Evolutionary conservation across 2,329 filamentous ascomycete genomes (phyloP).

Genomic region (Diatrype stigma): DNA sequence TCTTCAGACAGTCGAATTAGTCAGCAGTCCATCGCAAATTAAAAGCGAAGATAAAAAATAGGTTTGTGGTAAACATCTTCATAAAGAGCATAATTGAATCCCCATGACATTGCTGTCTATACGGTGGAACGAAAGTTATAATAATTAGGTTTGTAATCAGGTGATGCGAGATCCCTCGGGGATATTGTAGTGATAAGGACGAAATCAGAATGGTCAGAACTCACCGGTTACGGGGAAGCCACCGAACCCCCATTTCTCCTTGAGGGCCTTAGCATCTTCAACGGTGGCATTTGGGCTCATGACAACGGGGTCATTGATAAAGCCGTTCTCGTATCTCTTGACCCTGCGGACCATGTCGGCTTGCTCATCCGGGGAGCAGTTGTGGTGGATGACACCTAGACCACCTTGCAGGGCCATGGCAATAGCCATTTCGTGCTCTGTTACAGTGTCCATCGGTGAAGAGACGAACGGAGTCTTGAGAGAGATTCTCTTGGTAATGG

Average conservation of each 20-base stretch:
- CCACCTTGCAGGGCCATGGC: conserved; percentile 89
- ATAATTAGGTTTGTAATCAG: conserved; percentile 77
- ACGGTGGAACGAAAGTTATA: conserved; percentile 99
- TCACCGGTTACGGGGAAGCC: conserved; percentile 98
- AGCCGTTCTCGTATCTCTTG: conserved; percentile 98
- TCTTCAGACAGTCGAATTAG: conserved; percentile 56
- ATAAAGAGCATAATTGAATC: conserved; percentile 57
- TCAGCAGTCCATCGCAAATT: conserved; percentile 10
- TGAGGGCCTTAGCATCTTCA: conserved; percentile 83
- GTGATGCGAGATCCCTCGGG: conserved; percentile 28
- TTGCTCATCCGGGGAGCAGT: conserved; percentile 95
- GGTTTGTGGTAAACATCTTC: conserved; percentile 26
- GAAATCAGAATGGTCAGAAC: conserved; percentile 30
- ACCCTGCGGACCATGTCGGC: conserved; percentile 99
- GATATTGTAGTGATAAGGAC: conserved; percentile 2
- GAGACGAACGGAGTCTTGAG: conserved; percentile 97
- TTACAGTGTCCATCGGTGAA: conserved; percentile 99
- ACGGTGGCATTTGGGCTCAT: conserved; percentile 85
- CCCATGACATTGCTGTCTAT: conserved; percentile 85
- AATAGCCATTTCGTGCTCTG: conserved; percentile 99
- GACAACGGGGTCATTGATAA: conserved; percentile 94
- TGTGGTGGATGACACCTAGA: conserved; percentile 96
- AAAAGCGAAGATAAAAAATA: conserved; percentile 4
- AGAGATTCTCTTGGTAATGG: conserved; percentile 90
- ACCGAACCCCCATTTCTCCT: conserved; percentile 98